Evolutionary conservation across 75 land plant species (phyloP).

Genomic region (Cunninghamia lanceolata): DNA sequence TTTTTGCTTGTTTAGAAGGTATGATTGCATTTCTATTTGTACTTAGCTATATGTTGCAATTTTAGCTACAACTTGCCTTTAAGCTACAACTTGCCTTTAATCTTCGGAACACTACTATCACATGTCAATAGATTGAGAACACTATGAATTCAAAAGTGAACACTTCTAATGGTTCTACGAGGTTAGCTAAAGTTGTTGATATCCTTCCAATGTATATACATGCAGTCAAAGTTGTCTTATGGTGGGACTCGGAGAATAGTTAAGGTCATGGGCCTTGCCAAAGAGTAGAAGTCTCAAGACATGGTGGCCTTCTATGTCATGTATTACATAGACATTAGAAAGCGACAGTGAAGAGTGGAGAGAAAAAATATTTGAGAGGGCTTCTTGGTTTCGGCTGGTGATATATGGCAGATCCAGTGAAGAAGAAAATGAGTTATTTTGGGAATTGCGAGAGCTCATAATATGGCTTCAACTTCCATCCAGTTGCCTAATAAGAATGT

Average conservation of each 20-base stretch:
- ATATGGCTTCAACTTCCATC: constrained; percentile 28
- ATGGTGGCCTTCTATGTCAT: constrained; percentile 79
- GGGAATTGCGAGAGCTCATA: constrained; percentile 73
- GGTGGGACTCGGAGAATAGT: constrained; percentile 69
- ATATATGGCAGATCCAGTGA: constrained; percentile 84
- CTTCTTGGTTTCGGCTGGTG: constrained; percentile 82
- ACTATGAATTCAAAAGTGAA: constrained; percentile 14
- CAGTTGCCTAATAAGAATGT: constrained; percentile 60
- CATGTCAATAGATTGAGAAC: constrained; percentile 45
- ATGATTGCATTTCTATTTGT: constrained; percentile 67
- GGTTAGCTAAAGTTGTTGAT: constrained; percentile 76
- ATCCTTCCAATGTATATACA: constrained; percentile 86
- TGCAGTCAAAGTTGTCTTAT: constrained; percentile 66
- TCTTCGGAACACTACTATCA: constrained; percentile 14
- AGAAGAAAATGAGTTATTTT: constrained; percentile 68
- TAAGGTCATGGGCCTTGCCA: constrained; percentile 55
- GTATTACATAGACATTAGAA: constrained; percentile 58
- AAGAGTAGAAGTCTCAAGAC: constrained; percentile 33
- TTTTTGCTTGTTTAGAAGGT: too few relatives aligned
- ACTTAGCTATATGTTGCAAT: constrained; percentile 76
- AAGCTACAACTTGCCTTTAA: constrained; percentile 46
- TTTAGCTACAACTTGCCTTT: too few relatives aligned
- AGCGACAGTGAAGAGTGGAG: constrained; percentile 61
- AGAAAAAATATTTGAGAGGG: constrained; percentile 79
- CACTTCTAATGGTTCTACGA: constrained; percentile 56